Base-by-base conservation (phyloP, 1,139 yeast genomes). In the Protomyces gravidus region DNA sequence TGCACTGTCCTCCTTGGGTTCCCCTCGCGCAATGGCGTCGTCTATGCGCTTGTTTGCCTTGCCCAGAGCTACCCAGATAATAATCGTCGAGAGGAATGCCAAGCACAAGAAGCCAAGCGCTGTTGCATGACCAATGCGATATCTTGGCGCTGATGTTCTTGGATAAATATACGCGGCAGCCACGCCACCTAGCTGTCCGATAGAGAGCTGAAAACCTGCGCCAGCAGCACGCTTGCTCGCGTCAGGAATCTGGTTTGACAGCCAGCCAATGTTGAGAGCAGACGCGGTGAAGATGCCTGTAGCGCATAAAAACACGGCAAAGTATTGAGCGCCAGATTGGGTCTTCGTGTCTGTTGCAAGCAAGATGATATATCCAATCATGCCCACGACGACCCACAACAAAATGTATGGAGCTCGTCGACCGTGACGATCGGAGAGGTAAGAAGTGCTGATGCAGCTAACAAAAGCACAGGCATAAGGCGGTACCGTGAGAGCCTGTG, bases 231-330 rank as follows among this genome's bases (percentile, higher is more conserved):
- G 69, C 62, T 74, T 76, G 62, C 68, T 69, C 2, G 69, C 68
- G 11, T 74, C 73, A 3, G 75, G 68, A 48, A 74, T 66, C 59
- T 76, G 76, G 59, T 71, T 74, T 1, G 76, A 68, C 40, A 69
- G 65, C 78, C 79, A 76, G 3, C 75, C 68, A 45, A 75, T 69
- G 17, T 70, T 65, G n/a, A 71, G 67, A 5, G 78, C 77, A 59
- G 72, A 70, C 1, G 72, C 71, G 2, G 75, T 68, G 60, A 70
- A 74, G 15, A 71, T 62, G 1, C 78, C 79, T 19, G 69, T 60
- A 4, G 72, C 74, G 15, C 70, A 68, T 11, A 76, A 60, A 63
- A 70, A 74, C 13, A 71, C 65, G 2, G 75, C 78, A 1, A 68
- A 74, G 63, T 75, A 76, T 13, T 68, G 66, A 1, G 68, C 69